Percentiles rank a stretch among this genome's conserved stretches.
These are phyloP conservation scores for Epichloe scottii DNA, from an alignment of 2,329 filamentous ascomycete species.

Conservation along the genomic window DNA sequence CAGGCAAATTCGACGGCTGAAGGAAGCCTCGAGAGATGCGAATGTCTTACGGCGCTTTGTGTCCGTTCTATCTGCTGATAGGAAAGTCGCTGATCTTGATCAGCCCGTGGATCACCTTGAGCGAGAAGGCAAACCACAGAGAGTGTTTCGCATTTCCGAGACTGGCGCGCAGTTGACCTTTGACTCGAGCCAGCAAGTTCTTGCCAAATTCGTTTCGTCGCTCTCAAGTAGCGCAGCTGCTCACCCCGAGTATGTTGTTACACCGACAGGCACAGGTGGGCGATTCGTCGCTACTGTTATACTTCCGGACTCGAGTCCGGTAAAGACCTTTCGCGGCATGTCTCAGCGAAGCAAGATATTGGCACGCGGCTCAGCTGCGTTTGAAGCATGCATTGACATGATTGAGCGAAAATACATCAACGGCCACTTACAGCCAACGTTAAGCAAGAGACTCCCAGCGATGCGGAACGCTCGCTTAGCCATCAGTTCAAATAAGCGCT, in stretches of 20 bases:
- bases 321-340: slow-evolving; percentile 52
- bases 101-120: slow-evolving; percentile 8
- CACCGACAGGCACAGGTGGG: slow-evolving; percentile 28
- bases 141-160: slow-evolving; percentile 44
- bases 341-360: slow-evolving; percentile 56
- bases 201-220: slow-evolving; percentile 62
- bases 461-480: slow-evolving; percentile 85
- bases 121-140: slow-evolving; percentile 22
- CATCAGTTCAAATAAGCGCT: slow-evolving; percentile 63
- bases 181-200: slow-evolving; percentile 55
- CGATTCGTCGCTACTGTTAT: slow-evolving; percentile 67
- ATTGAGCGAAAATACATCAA: slow-evolving; percentile 56
- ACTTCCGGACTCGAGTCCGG: slow-evolving; percentile 61
- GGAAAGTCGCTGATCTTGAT: slow-evolving; percentile 30
- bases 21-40: slow-evolving; percentile 49
- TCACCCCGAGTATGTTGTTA: slow-evolving; percentile 48
- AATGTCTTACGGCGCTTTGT: slow-evolving; percentile 63
- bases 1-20: slow-evolving; percentile 42
- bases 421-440: slow-evolving; percentile 59
- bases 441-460: slow-evolving; percentile 56
- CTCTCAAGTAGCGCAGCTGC: slow-evolving; percentile 28
- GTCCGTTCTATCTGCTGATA: slow-evolving; percentile 57
- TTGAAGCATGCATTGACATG: slow-evolving; percentile 64
- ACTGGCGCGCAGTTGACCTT: slow-evolving; percentile 74
- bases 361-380: slow-evolving; percentile 83